These are phyloP conservation scores for Globisporangium camurandrum DNA, from an alignment of 352 stramenopile species.

Conservation along the genomic window DNA sequence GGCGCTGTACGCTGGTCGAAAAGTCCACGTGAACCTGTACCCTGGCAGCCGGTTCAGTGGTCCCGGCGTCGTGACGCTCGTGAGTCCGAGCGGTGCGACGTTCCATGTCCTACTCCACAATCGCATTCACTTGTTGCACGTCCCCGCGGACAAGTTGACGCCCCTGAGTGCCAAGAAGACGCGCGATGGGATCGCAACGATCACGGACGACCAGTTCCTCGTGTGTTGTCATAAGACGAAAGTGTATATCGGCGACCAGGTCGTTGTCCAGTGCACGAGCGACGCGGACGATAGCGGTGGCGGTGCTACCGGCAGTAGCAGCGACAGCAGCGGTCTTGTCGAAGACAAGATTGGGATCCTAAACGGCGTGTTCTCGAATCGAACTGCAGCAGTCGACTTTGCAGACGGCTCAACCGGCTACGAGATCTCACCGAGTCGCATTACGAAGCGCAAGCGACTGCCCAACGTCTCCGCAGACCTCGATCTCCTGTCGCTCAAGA, in stretches of 20 bases:
- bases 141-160: constrained; percentile 50
- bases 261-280: constrained; percentile 55
- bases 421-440: constrained; percentile 42
- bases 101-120: constrained; percentile 66
- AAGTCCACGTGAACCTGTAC: constrained; percentile 69
- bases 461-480: constrained; percentile 28
- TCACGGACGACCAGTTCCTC: constrained; percentile 70
- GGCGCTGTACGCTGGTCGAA: constrained; percentile 52
- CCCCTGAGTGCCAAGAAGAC: constrained; percentile 62
- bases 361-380: constrained; percentile 74
- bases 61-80: constrained; percentile 49
- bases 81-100: constrained; percentile 21
- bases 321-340: too few species aligned
- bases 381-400: constrained; percentile 67
- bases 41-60: constrained; percentile 60
- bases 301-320: too few species aligned
- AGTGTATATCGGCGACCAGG: constrained; percentile 73
- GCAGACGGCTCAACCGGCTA: constrained; percentile 69
- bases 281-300: constrained; percentile 48
- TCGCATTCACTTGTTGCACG: constrained; percentile 60
- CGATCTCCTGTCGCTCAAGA: constrained; percentile 65
- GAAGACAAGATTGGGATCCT: constrained; percentile 65
- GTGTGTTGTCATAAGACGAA: constrained; percentile 50
- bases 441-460: constrained; percentile 52
- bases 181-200: constrained; percentile 20